These are phyloP conservation scores for Ceratobasidium sp. DNA, from an alignment of 1,284 basidiomycete genomes.

Conservation along the genomic window DNA sequence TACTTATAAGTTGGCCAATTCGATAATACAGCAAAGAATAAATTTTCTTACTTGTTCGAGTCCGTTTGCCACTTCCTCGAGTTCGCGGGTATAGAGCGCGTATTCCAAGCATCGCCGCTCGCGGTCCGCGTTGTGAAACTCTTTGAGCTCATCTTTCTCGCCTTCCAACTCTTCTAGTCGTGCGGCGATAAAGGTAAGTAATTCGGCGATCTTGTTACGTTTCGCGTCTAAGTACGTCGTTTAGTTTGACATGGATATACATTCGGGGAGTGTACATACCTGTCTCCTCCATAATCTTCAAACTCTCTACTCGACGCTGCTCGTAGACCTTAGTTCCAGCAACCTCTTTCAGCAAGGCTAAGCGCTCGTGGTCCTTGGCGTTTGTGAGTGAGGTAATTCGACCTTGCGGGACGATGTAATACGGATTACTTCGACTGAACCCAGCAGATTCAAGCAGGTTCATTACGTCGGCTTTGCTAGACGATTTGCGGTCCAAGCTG, in stretches of 20 bases:
- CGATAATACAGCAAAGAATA: neutral
- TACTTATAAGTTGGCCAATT: neutral
- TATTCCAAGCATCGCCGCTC: slow-evolving; percentile 97
- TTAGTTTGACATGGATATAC: slow-evolving; percentile 2
- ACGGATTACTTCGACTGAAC: slow-evolving; percentile 97
- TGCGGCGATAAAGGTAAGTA: slow-evolving; percentile 92
- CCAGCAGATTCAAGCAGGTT: slow-evolving; percentile 95
- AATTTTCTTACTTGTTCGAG: slow-evolving; percentile 69
- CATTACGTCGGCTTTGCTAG: slow-evolving; percentile 97
- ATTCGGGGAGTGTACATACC: slow-evolving; percentile 52
- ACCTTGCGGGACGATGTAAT: slow-evolving; percentile 99
- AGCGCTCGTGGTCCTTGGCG: slow-evolving; percentile 93
- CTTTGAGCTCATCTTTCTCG: slow-evolving; percentile 97
- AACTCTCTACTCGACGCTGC: slow-evolving; percentile 90
- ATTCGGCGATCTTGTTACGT: slow-evolving; percentile 89
- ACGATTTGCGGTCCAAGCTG: slow-evolving; percentile 94
- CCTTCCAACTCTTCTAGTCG: slow-evolving; percentile 93
- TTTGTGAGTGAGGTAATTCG: slow-evolving; percentile 97
- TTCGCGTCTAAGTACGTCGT: slow-evolving; percentile 72
- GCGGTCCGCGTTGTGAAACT: slow-evolving; percentile 96
- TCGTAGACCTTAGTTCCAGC: slow-evolving; percentile 99
- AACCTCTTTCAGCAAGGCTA: slow-evolving; percentile 96
- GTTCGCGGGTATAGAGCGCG: slow-evolving; percentile 90
- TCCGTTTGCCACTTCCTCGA: slow-evolving; percentile 88
- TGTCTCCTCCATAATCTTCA: slow-evolving; percentile 98